Conservation (phyloP, 352 stramenopile species). For the Globisporangium heterothallicum region DNA sequence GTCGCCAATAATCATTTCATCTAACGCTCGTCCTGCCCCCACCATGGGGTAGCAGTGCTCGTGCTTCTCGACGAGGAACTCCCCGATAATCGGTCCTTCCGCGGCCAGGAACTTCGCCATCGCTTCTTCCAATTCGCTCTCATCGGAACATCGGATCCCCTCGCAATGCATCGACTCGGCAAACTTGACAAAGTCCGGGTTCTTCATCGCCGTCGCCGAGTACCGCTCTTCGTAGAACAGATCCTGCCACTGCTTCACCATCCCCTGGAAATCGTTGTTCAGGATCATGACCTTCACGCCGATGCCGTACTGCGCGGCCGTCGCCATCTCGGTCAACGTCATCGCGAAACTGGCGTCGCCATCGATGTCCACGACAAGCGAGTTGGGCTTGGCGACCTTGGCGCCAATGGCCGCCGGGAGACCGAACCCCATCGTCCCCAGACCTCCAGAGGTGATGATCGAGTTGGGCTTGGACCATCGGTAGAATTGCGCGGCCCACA, state of each 20-base stretch:
- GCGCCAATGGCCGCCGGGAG: constrained; percentile 92
- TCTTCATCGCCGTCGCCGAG: constrained; percentile 87
- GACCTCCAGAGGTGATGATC: constrained; percentile 91
- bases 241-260: constrained; percentile 98
- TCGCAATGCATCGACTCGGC: constrained; percentile 93
- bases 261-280: constrained; percentile 96
- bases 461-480: constrained; percentile 92
- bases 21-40: constrained; percentile 69
- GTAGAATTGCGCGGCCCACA: constrained; percentile 96
- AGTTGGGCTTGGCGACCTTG: constrained; percentile 89
- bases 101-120: constrained; percentile 93
- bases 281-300: constrained; percentile 94
- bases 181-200: constrained; percentile 93
- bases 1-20: constrained; percentile 96
- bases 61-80: constrained; percentile 94
- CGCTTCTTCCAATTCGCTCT: constrained; percentile 86
- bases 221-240: constrained; percentile 96
- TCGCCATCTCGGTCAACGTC: constrained; percentile 96
- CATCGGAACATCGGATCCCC: constrained; percentile 82
- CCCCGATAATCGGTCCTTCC: constrained; percentile 90
- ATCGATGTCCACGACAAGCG: constrained; percentile 89
- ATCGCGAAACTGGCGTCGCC: constrained; percentile 96
- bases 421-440: constrained; percentile 95
- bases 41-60: constrained; percentile 95
- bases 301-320: constrained; percentile 91